A percentile compares a stretch with the other conserved stretches of the same genome.
phyloP scores from a whole-genome alignment of 768 basidiomycete species.

The Lentinus tigrinus region DNA sequence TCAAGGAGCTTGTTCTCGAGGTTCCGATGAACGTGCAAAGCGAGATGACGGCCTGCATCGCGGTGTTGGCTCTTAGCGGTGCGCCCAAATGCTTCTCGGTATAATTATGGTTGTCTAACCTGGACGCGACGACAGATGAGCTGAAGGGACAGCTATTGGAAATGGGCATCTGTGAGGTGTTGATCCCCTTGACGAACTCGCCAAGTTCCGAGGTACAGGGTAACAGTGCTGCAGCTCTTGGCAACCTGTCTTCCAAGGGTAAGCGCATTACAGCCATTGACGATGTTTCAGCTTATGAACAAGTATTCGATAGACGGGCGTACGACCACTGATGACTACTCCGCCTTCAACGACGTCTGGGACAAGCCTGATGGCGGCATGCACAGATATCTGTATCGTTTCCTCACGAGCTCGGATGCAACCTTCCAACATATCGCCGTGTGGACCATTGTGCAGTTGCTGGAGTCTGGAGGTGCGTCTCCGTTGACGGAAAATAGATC shows the following conservation, averaged over 20 bases:
- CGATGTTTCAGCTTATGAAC: background rate
- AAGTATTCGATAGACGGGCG: conserved; percentile 58
- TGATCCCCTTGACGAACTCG: conserved; percentile 96
- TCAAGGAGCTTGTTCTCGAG: conserved; percentile 93
- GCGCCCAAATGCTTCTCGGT: conserved; percentile 28
- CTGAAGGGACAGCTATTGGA: conserved; percentile 95
- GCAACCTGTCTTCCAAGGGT: conserved; percentile 97
- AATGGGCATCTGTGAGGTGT: conserved; percentile 97
- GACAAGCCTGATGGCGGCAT: conserved; percentile 96
- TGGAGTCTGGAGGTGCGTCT: conserved; percentile 85
- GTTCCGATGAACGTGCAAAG: conserved; percentile 97
- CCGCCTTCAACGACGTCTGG: conserved; percentile 98
- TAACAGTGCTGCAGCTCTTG: conserved; percentile 95
- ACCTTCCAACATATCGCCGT: conserved; percentile 99
- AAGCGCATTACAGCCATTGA: conserved; percentile 13
- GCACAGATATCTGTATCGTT: conserved; percentile 91
- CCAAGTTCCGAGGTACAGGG: conserved; percentile 97
- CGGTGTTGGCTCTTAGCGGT: conserved; percentile 95
- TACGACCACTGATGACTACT: conserved; percentile 81
- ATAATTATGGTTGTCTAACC: background rate
- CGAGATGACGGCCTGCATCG: conserved; percentile 99
- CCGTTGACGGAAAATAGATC: background rate
- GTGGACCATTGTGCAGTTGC: conserved; percentile 97
- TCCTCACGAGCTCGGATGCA: conserved; percentile 89
- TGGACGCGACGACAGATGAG: conserved; percentile 62